phyloP scores from a whole-genome alignment of 305 asterid genomes.

The Solanum hybrid region DNA sequence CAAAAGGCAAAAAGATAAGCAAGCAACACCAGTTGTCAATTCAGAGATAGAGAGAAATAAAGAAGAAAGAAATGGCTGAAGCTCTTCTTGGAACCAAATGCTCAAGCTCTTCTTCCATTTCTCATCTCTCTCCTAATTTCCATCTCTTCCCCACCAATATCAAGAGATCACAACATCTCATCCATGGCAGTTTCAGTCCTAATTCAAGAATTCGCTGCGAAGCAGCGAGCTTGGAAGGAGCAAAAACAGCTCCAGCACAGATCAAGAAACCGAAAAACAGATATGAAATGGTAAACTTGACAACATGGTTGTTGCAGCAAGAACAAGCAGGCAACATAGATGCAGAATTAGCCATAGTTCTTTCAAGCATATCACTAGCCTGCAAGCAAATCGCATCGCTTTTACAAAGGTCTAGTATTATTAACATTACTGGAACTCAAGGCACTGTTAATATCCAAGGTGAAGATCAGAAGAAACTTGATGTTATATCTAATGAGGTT shows the following conservation, averaged over 20 bases:
- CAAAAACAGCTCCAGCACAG: constrained; percentile 13
- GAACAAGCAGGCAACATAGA: constrained; percentile 64
- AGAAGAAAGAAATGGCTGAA: constrained; percentile 33
- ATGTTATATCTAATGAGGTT: constrained; percentile 79
- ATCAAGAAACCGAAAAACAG: constrained; percentile 25
- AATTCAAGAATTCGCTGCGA: constrained; percentile 18
- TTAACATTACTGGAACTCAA: constrained; percentile 77
- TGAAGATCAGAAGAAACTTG: constrained; percentile 88
- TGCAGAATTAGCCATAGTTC: constrained; percentile 66
- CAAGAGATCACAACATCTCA: constrained; percentile 5
- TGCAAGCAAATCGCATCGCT: constrained; percentile 76
- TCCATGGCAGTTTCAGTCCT: background rate
- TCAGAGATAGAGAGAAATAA: background rate
- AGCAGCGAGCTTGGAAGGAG: constrained; percentile 27
- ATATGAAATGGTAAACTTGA: constrained; percentile 50
- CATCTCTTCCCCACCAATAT: constrained; percentile 8
- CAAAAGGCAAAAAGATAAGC: constrained; percentile 31
- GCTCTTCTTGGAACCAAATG: constrained; percentile 36
- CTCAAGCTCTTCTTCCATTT: constrained; percentile 31
- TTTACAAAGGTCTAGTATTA: constrained; percentile 62
- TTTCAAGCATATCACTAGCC: constrained; percentile 76
- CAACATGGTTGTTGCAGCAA: constrained; percentile 69
- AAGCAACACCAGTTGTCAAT: constrained; percentile 7
- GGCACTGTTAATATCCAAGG: constrained; percentile 79
- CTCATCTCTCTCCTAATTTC: constrained; percentile 22